Percentiles rank a stretch among this genome's conserved stretches.
Evolutionary conservation across 1,284 basidiomycete genomes (phyloP).

Genomic region (Amylostereum areolatum): DNA sequence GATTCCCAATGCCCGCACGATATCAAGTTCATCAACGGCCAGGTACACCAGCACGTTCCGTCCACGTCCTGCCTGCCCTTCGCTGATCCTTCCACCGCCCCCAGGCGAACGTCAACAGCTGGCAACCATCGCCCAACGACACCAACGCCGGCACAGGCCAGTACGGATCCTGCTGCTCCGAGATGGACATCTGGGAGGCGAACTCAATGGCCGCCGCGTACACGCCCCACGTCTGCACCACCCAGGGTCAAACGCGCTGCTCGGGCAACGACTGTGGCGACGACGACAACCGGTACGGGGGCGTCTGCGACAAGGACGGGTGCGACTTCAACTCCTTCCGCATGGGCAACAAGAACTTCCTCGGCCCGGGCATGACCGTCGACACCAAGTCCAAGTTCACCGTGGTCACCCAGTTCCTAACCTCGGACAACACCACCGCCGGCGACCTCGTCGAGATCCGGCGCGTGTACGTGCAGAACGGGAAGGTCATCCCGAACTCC

Average conservation of each 20-base stretch:
- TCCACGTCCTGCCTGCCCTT: not conserved
- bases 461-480: slow-evolving; percentile 48
- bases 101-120: slow-evolving; percentile 30
- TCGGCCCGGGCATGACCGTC: slow-evolving; percentile 38
- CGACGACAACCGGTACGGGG: slow-evolving; percentile 25
- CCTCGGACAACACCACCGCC: slow-evolving; percentile 34
- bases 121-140: slow-evolving; percentile 22
- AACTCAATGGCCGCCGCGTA: slow-evolving; percentile 44
- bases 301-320: slow-evolving; percentile 44
- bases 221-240: slow-evolving; percentile 46
- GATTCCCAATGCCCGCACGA: slow-evolving; percentile 56
- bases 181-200: slow-evolving; percentile 59
- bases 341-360: slow-evolving; percentile 44
- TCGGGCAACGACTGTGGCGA: slow-evolving; percentile 27
- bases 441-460: slow-evolving; percentile 47
- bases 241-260: slow-evolving; percentile 33
- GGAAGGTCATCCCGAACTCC: slow-evolving; percentile 42
- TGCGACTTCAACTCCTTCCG: slow-evolving; percentile 55
- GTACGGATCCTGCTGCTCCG: slow-evolving; percentile 45
- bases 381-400: slow-evolving; percentile 42
- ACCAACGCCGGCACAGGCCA: slow-evolving; percentile 33
- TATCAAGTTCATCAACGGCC: slow-evolving; percentile 51
- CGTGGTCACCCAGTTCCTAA: slow-evolving; percentile 52
- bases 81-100: not conserved
- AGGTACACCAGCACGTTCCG: slow-evolving; percentile 24